These are phyloP conservation scores for Fusarium sp. DNA, from an alignment of 2,329 filamentous ascomycete species.

Conservation along the genomic window DNA sequence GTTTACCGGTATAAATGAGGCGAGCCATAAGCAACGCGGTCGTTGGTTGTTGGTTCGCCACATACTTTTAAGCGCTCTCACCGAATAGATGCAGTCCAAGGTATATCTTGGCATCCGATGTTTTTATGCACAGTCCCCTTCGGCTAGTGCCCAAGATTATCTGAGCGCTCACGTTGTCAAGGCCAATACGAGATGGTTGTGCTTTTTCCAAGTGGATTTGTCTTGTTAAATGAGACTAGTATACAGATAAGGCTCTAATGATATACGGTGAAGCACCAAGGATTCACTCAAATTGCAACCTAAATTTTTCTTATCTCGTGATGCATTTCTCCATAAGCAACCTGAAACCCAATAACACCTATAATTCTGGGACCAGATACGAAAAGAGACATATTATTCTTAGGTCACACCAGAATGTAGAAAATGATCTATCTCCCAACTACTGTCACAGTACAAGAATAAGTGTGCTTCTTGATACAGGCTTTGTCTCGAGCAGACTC, in stretches of 20 bases:
- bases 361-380: background rate
- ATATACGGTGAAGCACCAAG: background rate
- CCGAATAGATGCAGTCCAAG: too few relatives aligned
- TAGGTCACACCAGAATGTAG: background rate
- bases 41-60: background rate
- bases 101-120: background rate
- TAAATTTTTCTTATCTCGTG: background rate
- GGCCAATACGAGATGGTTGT: background rate
- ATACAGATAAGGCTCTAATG: too few relatives aligned
- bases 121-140: background rate
- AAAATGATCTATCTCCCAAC: background rate
- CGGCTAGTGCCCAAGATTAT: background rate
- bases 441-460: background rate
- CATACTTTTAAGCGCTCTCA: background rate
- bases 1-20: background rate
- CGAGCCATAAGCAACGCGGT: background rate
- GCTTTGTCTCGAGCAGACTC: background rate
- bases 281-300: background rate
- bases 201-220: background rate
- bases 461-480: background rate
- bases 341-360: background rate
- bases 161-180: background rate
- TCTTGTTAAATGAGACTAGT: background rate
- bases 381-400: background rate
- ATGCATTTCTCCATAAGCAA: background rate